Evolutionary conservation across 345 rosid species (phyloP).

Genomic region (Corymbia maculata): DNA sequence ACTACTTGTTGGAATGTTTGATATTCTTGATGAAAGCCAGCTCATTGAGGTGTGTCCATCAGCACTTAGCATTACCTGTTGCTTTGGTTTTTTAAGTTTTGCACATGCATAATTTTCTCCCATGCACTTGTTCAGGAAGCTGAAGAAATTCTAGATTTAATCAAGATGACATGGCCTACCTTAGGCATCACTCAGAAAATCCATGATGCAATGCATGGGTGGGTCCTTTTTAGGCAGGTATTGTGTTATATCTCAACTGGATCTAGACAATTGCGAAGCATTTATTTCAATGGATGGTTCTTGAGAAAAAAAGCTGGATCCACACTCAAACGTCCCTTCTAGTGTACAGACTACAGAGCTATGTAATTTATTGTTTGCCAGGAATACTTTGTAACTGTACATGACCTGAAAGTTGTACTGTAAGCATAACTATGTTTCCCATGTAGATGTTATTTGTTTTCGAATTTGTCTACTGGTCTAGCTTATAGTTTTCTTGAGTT

Average conservation of each 20-base stretch:
- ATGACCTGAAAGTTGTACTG: background rate
- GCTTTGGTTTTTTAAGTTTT: background rate
- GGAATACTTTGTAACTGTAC: background rate
- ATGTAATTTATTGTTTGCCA: background rate
- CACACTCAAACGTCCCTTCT: background rate
- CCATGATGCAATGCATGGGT: slow-evolving; percentile 72
- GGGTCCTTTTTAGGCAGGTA: slow-evolving; percentile 92
- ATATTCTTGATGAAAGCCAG: slow-evolving; percentile 89
- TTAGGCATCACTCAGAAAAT: slow-evolving; percentile 82
- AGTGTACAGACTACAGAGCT: background rate
- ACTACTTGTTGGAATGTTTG: slow-evolving; percentile 65
- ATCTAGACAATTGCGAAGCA: background rate
- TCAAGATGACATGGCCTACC: slow-evolving; percentile 74
- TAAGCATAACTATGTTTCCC: background rate
- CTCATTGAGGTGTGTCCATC: slow-evolving; percentile 62
- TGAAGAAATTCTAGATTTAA: slow-evolving; percentile 39
- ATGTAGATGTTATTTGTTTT: background rate
- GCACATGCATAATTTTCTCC: background rate
- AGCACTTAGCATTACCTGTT: background rate
- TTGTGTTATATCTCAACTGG: background rate
- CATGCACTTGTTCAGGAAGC: slow-evolving; percentile 47
- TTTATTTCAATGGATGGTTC: background rate
- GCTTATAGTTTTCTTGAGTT: background rate
- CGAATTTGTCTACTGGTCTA: background rate
- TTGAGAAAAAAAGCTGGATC: background rate